phyloP scores from a whole-genome alignment of 2,329 filamentous ascomycete genomes.

The Geosmithia morbida region DNA sequence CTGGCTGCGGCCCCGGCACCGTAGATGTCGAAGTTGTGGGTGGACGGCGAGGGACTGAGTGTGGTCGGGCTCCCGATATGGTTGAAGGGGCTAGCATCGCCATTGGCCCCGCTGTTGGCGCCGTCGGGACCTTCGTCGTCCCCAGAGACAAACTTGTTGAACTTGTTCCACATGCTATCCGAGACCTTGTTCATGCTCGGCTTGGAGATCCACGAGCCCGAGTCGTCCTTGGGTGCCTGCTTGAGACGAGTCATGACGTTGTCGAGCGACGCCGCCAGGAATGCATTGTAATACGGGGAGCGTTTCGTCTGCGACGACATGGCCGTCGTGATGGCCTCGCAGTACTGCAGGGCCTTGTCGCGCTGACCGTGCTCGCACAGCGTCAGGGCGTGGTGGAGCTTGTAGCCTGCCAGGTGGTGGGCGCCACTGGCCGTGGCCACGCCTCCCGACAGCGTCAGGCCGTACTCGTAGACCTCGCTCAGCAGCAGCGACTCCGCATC shows the following conservation, averaged over 20 bases:
- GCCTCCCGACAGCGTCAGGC: conserved; percentile 53
- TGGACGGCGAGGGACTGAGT: conserved; percentile 60
- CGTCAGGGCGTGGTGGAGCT: conserved; percentile 72
- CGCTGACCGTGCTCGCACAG: conserved; percentile 74
- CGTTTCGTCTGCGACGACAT: conserved; percentile 70
- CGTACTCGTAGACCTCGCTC: conserved; percentile 94
- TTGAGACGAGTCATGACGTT: conserved; percentile 74
- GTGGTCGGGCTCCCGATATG: conserved; percentile 62
- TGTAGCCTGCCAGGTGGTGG: conserved; percentile 82
- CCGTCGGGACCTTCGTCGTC: conserved; percentile 78
- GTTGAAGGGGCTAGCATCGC: conserved; percentile 65
- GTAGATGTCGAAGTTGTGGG: conserved; percentile 60
- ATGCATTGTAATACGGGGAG: conserved; percentile 72
- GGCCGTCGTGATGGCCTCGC: conserved; percentile 63
- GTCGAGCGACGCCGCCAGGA: conserved; percentile 63
- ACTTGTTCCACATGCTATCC: conserved; percentile 76
- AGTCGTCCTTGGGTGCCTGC: conserved; percentile 69
- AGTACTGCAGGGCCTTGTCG: conserved; percentile 80
- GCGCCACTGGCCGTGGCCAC: conserved; percentile 38
- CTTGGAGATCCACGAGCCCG: conserved; percentile 82
- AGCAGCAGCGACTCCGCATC: conserved; percentile 80
- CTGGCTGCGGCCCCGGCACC: conserved; percentile 28
- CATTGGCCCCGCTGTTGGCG: conserved; percentile 40
- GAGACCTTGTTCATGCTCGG: conserved; percentile 94
- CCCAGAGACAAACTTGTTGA: conserved; percentile 92